Conservation (phyloP, 2,329 filamentous ascomycete genomes). For the Colletotrichum nymphaeae region DNA sequence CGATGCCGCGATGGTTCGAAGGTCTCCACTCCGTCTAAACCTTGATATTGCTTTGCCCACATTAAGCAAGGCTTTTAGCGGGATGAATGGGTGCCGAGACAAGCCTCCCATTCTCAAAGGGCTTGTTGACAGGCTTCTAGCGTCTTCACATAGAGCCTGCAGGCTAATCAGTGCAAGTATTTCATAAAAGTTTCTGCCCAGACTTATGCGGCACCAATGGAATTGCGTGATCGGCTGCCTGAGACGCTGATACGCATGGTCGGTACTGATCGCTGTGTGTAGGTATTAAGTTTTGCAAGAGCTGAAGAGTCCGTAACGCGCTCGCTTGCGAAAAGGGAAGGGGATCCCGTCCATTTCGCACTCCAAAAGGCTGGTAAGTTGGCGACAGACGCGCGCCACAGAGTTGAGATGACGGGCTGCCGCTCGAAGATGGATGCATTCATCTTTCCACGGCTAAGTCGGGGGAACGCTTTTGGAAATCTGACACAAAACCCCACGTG, state of each 20-base stretch:
- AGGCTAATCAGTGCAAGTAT: not conserved
- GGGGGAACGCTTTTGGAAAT: not conserved
- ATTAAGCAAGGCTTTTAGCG: constrained; percentile 4
- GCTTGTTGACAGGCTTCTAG: not conserved
- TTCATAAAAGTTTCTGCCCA: not conserved
- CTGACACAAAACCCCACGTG: constrained; percentile 32
- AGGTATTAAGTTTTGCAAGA: not conserved
- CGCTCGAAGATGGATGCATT: not conserved
- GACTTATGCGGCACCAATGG: not conserved
- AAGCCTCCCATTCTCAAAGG: not conserved
- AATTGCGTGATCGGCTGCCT: not conserved
- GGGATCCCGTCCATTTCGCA: not conserved
- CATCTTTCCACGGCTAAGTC: constrained; percentile 1
- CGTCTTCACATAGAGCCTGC: not conserved
- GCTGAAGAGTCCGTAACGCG: not conserved
- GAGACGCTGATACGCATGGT: not conserved
- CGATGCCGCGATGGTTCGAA: not conserved
- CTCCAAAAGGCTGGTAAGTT: constrained; percentile 23
- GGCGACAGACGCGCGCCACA: constrained; percentile 30
- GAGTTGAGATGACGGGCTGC: constrained; percentile 11
- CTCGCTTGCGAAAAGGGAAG: not conserved
- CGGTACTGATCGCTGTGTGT: not conserved
- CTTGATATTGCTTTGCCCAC: constrained; percentile 8
- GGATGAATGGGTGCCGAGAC: not conserved
- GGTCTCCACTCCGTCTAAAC: constrained; percentile 12